Evolutionary conservation across 768 basidiomycete species (phyloP), one percentile per base, ranked within the genome.

Genomic region (Galerina sulciceps): DNA sequence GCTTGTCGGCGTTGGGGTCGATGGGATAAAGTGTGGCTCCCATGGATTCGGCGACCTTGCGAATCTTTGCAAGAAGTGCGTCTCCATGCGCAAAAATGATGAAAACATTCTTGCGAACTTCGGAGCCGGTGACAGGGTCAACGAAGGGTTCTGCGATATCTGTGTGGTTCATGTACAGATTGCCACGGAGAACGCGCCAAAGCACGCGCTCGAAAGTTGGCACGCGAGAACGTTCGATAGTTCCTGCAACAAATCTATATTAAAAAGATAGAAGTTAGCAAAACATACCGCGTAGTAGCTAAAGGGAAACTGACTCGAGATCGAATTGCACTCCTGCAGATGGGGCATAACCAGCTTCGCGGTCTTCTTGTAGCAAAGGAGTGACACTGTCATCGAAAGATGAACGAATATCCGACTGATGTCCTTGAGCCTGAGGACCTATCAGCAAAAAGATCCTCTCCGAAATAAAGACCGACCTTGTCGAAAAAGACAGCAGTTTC

Each of bases 41-140:
- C 91, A 99, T 98, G n/a, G 94, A 96, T 75, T 98, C 96, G 23
- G 96, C 91, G 53, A 99, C 92, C 74, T 95, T 98, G 71, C 96
- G 92, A 69, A 99, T 98, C 83, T 99, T 99, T 62, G 93, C 84
- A 26, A 99, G 86, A 18, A 99, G 80, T 17, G 90, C 88, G 38
- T 93, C 89, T 15, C 97, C 97, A 65, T 99, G 96, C 0, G 97
- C 97, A 67, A 99, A 99, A 70, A 99, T 99, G 77, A 99, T 96
- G 79, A 99, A 99, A 40, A 99, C 97, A 67, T 98, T 95, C 84
- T 99, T 99, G 79, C 91, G 86, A 18, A 91, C 91, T 77, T 96
- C 92, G 17, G 76, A 79, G 36, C 89, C 90, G 0, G 92, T 92
- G 18, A 80, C 82, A 13, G 95, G 91, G 70, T 99, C 94, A 57